Conservation (phyloP, 2,329 filamentous ascomycete species). For the Penicillium palitans region DNA sequence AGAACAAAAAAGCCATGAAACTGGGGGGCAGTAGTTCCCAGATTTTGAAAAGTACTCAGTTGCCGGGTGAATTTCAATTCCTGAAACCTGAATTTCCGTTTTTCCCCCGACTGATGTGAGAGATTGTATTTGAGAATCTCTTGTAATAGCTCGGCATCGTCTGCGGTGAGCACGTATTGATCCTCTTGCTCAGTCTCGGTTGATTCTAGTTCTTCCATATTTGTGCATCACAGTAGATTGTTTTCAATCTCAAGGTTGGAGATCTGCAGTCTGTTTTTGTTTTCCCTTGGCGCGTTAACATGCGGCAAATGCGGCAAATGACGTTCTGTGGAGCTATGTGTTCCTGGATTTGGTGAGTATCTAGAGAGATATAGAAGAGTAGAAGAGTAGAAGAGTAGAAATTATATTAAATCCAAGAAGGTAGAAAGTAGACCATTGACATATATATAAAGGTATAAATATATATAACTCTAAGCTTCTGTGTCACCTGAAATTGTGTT, state of each 20-base stretch:
- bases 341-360: not conserved
- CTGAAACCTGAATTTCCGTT: conserved; percentile 43
- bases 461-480: no score
- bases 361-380: not conserved
- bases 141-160: conserved; percentile 50
- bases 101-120: conserved; percentile 37
- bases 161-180: conserved; percentile 51
- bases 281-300: no score
- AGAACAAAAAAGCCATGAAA: conserved; percentile 80
- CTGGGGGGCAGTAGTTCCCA: conserved; percentile 62
- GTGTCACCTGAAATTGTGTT: not conserved
- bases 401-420: not conserved
- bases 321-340: not conserved
- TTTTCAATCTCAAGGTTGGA: not conserved
- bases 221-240: not conserved
- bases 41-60: conserved; percentile 73
- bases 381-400: not conserved
- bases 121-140: conserved; percentile 48
- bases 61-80: conserved; percentile 70
- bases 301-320: not conserved
- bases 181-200: conserved; percentile 24
- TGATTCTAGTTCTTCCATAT: not conserved
- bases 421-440: not conserved
- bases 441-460: no score
- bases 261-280: no score